These are phyloP conservation scores for Lagerstroemia speciosa DNA, from an alignment of 345 rosid genomes.

Conservation along the genomic window DNA sequence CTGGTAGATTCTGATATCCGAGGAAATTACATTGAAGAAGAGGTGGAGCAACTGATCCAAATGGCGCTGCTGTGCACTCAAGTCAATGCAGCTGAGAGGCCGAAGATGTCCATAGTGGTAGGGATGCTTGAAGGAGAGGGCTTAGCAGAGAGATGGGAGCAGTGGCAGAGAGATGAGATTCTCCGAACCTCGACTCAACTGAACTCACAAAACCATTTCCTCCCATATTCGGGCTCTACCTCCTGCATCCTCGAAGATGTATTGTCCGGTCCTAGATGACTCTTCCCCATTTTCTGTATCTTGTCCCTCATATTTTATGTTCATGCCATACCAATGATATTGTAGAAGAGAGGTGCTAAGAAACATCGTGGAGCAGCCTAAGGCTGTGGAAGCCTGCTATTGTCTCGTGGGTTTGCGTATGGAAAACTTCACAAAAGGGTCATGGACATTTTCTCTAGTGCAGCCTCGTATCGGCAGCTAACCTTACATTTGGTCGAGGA, in stretches of 20 bases:
- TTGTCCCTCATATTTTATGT: too few species aligned
- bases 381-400: too few species aligned
- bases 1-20: background rate
- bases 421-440: too few species aligned
- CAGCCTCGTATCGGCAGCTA: too few species aligned
- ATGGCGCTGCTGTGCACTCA: constrained; percentile 6
- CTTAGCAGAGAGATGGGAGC: constrained; percentile 8
- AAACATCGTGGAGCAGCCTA: too few species aligned
- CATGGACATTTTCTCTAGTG: too few species aligned
- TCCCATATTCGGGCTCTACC: background rate
- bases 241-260: background rate
- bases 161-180: background rate
- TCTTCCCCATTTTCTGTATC: too few species aligned
- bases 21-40: background rate
- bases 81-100: background rate
- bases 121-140: constrained; percentile 4
- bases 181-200: background rate
- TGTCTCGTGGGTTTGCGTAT: too few species aligned
- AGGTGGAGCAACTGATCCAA: constrained; percentile 4
- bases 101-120: background rate
- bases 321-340: too few species aligned
- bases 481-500: too few species aligned
- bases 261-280: constrained; percentile 3
- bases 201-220: background rate
- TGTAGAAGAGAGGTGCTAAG: too few species aligned